Evolutionary conservation across 192 early-diverging fungal species (phyloP).

Genomic region (Coemansia erecta): DNA sequence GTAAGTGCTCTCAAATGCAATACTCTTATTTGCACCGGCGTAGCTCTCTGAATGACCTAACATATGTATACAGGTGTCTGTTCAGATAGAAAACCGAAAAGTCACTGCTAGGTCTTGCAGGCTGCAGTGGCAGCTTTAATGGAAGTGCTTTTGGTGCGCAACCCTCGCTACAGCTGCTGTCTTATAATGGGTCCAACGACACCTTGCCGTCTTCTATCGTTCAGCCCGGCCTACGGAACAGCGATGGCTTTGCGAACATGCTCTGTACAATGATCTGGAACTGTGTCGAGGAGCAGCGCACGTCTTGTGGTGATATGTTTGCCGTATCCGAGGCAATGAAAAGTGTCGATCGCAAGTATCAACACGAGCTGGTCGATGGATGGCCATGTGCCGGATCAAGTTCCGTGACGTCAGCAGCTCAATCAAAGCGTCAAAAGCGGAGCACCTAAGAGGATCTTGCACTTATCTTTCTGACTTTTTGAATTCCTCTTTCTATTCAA

Average conservation of each 20-base stretch:
- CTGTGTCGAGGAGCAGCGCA: constrained; percentile 21
- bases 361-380: constrained; percentile 8
- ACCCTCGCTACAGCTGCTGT: too few species aligned
- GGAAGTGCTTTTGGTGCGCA: too few species aligned
- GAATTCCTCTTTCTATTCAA: neutral
- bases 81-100: too few species aligned
- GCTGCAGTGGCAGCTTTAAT: too few species aligned
- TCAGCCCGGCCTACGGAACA: neutral
- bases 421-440: neutral
- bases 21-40: too few species aligned
- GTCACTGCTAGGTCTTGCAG: too few species aligned
- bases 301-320: constrained; percentile 18
- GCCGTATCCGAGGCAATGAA: constrained; percentile 26
- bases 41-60: too few species aligned
- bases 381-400: constrained; percentile 15
- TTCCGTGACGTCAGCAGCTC: constrained; percentile 6
- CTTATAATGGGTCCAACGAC: too few species aligned
- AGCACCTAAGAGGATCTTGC: neutral
- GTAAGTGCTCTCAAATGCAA: too few species aligned
- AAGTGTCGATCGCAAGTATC: constrained; percentile 21
- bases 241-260: neutral
- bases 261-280: constrained; percentile 9
- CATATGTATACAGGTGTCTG: too few species aligned
- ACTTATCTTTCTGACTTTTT: neutral
- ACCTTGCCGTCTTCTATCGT: neutral